Percentiles rank a stretch among this genome's conserved stretches.
Evolutionary conservation across 768 basidiomycete genomes (phyloP).

Genomic region (Mycena leptocephala): DNA sequence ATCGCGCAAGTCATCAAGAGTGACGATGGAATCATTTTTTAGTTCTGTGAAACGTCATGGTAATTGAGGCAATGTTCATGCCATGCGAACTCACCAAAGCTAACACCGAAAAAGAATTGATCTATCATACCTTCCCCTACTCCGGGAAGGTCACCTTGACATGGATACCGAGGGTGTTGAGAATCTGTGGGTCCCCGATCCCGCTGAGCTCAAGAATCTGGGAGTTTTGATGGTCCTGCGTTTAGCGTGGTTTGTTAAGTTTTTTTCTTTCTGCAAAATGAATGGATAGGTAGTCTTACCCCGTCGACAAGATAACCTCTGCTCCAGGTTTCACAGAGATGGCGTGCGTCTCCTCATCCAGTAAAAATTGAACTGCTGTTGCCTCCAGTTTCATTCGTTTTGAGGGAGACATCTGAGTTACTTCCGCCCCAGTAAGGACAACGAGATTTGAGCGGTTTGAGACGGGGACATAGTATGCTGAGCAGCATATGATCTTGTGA

Average conservation of each 20-base stretch:
- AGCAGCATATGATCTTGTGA: slow-evolving; percentile 17
- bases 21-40: slow-evolving; percentile 16
- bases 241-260: too few species aligned
- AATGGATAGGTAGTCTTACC: slow-evolving; percentile 44
- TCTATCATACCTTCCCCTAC: too few species aligned
- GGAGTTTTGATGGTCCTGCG: too few species aligned
- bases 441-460: slow-evolving; percentile 44
- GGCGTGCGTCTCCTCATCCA: background rate
- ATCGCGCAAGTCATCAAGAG: slow-evolving; percentile 31
- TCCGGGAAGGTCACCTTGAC: too few species aligned
- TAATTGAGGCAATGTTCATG: too few species aligned
- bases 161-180: too few species aligned
- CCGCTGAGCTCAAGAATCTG: too few species aligned
- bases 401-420: background rate
- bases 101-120: too few species aligned
- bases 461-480: slow-evolving; percentile 39
- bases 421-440: slow-evolving; percentile 41
- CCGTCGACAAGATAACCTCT: slow-evolving; percentile 60
- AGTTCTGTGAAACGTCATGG: too few species aligned
- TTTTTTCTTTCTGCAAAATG: slow-evolving; percentile 49
- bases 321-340: slow-evolving; percentile 3
- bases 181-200: too few species aligned
- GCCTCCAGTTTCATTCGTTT: background rate
- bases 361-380: background rate
- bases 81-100: too few species aligned